phyloP scores from a whole-genome alignment of 177 flowering plant species.

The Vitis hybrid region DNA sequence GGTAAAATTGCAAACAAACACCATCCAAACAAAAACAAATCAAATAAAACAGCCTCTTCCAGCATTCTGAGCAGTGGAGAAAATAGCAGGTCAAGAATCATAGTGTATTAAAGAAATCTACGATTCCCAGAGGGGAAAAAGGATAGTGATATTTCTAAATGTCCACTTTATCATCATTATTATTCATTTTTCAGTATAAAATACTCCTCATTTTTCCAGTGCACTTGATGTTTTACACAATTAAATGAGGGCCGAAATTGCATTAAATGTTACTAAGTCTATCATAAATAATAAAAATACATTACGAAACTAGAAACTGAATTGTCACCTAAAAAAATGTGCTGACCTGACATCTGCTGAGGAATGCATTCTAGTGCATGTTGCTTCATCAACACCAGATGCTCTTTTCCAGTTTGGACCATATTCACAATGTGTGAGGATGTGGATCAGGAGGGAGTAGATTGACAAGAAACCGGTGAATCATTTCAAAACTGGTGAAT shows the following conservation, averaged over 20 bases:
- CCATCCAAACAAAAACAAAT: too few relatives aligned
- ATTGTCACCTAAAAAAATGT: neutral
- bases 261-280: conserved; percentile 6
- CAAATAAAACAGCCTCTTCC: neutral
- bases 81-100: too few relatives aligned
- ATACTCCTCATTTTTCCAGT: neutral
- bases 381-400: neutral
- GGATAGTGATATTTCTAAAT: neutral
- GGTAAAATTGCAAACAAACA: too few relatives aligned
- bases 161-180: conserved; percentile 23
- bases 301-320: neutral
- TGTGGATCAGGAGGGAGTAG: conserved; percentile 57
- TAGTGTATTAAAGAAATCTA: too few relatives aligned
- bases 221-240: conserved; percentile 1
- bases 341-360: neutral
- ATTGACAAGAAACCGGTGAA: conserved; percentile 67
- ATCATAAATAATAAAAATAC: conserved; percentile 4
- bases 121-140: neutral
- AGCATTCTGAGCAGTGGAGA: neutral
- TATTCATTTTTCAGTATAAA: conserved; percentile 11
- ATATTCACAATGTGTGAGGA: conserved; percentile 47
- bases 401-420: neutral
- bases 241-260: conserved; percentile 4
- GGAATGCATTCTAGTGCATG: neutral
- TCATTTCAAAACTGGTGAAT: conserved; percentile 98